Conservation (phyloP, 768 basidiomycete species). For the Collybia sp. region DNA sequence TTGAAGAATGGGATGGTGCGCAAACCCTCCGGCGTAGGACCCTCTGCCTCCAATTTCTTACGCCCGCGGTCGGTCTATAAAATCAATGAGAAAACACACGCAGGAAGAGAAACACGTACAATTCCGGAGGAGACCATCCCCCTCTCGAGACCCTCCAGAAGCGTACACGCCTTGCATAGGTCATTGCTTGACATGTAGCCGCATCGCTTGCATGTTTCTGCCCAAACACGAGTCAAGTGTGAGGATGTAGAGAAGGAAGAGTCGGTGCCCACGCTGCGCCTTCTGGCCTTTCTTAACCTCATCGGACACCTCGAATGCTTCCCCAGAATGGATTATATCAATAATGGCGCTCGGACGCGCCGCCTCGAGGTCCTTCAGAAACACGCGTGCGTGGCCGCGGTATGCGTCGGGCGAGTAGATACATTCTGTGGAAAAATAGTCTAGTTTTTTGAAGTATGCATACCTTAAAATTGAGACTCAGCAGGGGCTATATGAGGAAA, state of each 20-base stretch:
- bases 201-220: slow-evolving; percentile 89
- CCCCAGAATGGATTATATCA: slow-evolving; percentile 96
- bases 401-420: slow-evolving; percentile 99
- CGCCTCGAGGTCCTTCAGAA: slow-evolving; percentile 93
- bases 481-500: slow-evolving; percentile 2
- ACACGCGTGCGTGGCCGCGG: slow-evolving; percentile 90
- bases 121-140: slow-evolving; percentile 66
- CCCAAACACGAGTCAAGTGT: slow-evolving; percentile 1
- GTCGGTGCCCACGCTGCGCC: slow-evolving; percentile 78
- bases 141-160: slow-evolving; percentile 87
- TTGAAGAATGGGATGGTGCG: slow-evolving; percentile 76
- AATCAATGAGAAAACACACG: slow-evolving; percentile 2
- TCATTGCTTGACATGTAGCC: slow-evolving; percentile 96
- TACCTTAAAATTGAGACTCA: slow-evolving; percentile 54
- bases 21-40: slow-evolving; percentile 59
- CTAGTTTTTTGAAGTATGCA: slow-evolving; percentile 98
- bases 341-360: slow-evolving; percentile 94
- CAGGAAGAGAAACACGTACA: slow-evolving; percentile 34
- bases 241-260: background rate
- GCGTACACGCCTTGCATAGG: slow-evolving; percentile 92
- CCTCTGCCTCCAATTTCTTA: slow-evolving; percentile 56
- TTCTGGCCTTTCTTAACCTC: slow-evolving; percentile 84
- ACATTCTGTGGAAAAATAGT: slow-evolving; percentile 99
- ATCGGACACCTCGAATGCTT: slow-evolving; percentile 83
- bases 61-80: slow-evolving; percentile 61